Conservation (phyloP, 208 protist species). For the Leishmania major region DNA sequence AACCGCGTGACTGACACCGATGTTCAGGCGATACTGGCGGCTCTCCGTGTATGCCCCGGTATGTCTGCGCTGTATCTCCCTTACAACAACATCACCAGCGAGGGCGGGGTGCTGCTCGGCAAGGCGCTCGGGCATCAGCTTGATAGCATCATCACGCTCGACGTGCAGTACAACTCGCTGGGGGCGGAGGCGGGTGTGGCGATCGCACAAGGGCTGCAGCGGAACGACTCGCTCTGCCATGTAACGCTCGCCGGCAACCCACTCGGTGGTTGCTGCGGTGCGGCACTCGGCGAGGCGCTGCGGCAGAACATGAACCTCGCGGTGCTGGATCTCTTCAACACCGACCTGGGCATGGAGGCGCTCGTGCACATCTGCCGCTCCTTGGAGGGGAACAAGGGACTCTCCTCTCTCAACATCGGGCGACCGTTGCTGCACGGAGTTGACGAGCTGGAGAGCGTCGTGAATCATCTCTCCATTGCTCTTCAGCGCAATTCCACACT, state of each 20-base stretch:
- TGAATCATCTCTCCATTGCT: conserved; percentile 59
- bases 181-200: conserved; percentile 43
- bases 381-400: conserved; percentile 43
- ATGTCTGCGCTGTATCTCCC: conserved; percentile 53
- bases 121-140: conserved; percentile 40
- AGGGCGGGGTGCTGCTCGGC: conserved; percentile 46
- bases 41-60: conserved; percentile 16
- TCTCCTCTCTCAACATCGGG: conserved; percentile 64
- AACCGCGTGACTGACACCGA: conserved; percentile 65
- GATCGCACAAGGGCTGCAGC: conserved; percentile 35
- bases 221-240: conserved; percentile 30
- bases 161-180: conserved; percentile 70
- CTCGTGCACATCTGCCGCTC: conserved; percentile 51
- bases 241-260: conserved; percentile 62
- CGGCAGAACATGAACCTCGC: conserved; percentile 33
- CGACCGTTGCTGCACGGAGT: conserved; percentile 60
- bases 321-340: conserved; percentile 59
- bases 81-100: conserved; percentile 68
- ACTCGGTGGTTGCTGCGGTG: conserved; percentile 44
- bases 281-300: conserved; percentile 44
- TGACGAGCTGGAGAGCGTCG: conserved; percentile 68
- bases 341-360: conserved; percentile 57
- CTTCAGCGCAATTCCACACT: conserved; percentile 56
- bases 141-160: conserved; percentile 44
- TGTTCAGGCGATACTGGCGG: conserved; percentile 46